Evolutionary conservation across 192 early-diverging fungal species (phyloP), one percentile per base, ranked within the genome.

Genomic region (Coemansia sp.): DNA sequence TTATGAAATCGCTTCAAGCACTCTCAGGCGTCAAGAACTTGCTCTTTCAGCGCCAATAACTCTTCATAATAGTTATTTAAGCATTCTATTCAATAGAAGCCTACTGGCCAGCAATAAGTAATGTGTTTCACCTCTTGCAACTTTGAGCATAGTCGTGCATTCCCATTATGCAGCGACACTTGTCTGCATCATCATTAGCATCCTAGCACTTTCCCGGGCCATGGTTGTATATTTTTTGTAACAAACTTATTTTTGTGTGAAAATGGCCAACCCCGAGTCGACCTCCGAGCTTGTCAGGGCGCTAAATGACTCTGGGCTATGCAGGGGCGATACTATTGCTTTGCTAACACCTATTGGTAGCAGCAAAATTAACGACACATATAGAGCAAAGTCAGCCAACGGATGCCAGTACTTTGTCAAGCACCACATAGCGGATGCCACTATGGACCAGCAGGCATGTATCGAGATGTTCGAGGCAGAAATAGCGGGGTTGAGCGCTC

Each of bases 351-450:
- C 50, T 0, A 59, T 45, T 7, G 28, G 53, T 12, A 64, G 73
- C 13, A 68, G 73, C 2, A 47, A 47, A 2, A 66, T 70, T 13
- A 75, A 45, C 68, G 34, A 50, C 3, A 61, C 73, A 6, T 41
- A 34, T 21, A 18, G 59, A 2, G 64, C 33, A 0, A 53, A 20
- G 14, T 66, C 60, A 2, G 8, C 48, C 11, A 36, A 36, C 41
- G 59, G 60, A 45, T 28, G 37, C 33, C 34, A 64, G 35, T 62
- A 53, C 13, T 79, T 79, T 73, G 59, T 79, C 41, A 79, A 79
- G 47, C 31, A 38, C 59, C 52, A 62, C 9, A 6, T 10, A 0
- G 43, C 47, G n/a, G 42, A 50, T 25, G 12, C 61, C 16, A 13
- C 38, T 6, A 59, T 64, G 26, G 41, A 37, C 37, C 38, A 60